Conservation (phyloP, 2,329 filamentous ascomycete species). For the Xylaria multiplex region DNA sequence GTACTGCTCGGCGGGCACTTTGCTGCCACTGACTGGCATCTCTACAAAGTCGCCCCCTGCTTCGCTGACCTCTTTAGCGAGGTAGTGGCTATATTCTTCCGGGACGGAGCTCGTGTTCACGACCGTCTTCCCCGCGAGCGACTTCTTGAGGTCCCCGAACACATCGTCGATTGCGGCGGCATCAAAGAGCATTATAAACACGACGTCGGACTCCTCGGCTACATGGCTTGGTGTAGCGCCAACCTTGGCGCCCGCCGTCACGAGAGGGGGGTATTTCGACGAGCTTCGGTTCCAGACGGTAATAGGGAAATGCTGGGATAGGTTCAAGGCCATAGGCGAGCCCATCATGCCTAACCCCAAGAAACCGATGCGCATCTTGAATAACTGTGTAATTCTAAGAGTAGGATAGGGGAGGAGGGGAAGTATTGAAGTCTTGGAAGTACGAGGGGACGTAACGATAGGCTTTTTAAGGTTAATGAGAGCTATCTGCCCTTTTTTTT, state of each 20-base stretch:
- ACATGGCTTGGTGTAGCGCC: conserved; percentile 44
- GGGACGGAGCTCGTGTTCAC: conserved; percentile 49
- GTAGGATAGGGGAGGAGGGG: neutral
- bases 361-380: conserved; percentile 45
- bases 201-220: conserved; percentile 44
- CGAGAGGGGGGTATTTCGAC: conserved; percentile 43
- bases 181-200: conserved; percentile 50
- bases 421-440: neutral
- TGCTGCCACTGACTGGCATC: conserved; percentile 52
- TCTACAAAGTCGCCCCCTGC: conserved; percentile 49
- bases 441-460: neutral
- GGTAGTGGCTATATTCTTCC: conserved; percentile 41
- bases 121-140: conserved; percentile 47
- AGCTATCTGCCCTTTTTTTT: neutral
- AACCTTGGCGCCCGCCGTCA: conserved; percentile 39
- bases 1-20: conserved; percentile 47
- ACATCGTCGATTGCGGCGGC: conserved; percentile 42
- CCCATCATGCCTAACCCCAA: conserved; percentile 50
- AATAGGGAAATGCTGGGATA: conserved; percentile 43
- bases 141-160: conserved; percentile 40
- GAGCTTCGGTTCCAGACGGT: conserved; percentile 49
- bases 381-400: neutral
- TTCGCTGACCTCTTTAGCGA: conserved; percentile 39
- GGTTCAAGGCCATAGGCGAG: conserved; percentile 50
- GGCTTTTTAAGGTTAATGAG: neutral